Conservation (phyloP, 2,329 filamentous ascomycete species). For the Aspergillus fischeri region DNA sequence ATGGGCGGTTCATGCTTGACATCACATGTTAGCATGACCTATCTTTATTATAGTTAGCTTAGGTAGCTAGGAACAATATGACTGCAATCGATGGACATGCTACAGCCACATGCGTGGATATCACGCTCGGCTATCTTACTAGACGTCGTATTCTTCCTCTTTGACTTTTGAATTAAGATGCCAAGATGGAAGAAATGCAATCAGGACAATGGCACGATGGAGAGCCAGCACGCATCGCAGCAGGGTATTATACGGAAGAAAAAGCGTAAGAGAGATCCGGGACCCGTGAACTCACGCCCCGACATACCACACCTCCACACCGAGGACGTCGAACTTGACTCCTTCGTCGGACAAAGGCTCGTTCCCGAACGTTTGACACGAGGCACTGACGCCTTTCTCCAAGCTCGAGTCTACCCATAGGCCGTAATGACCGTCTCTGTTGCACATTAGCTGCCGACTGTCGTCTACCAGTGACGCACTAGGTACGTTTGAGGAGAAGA, state of each 20-base stretch:
- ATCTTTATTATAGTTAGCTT: not conserved
- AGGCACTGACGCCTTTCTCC: conserved; percentile 75
- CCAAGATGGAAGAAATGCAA: conserved; percentile 1
- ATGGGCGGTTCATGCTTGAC: not conserved
- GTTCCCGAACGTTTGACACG: conserved; percentile 90
- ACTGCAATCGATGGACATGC: not conserved
- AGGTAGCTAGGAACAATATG: not conserved
- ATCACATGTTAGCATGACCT: not conserved
- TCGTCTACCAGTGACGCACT: conserved; percentile 16
- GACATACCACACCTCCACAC: conserved; percentile 90
- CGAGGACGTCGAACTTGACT: conserved; percentile 83
- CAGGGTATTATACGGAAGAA: conserved; percentile 8
- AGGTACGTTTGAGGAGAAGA: not conserved
- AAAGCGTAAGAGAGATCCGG: not conserved
- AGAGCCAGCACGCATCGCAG: conserved; percentile 9
- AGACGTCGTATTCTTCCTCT: not conserved
- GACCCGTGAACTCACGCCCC: conserved; percentile 45
- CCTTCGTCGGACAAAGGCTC: conserved; percentile 91
- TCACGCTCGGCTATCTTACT: not conserved
- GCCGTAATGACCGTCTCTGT: conserved; percentile 76
- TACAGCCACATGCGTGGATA: not conserved
- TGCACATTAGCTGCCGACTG: conserved; percentile 3
- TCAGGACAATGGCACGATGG: conserved; percentile 6
- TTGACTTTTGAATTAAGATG: not conserved
- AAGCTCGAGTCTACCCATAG: conserved; percentile 88